A percentile compares a stretch with the other conserved stretches of the same genome.
phyloP scores from a whole-genome alignment of 108 stramenopile genomes.

The Fragilaria radians region DNA sequence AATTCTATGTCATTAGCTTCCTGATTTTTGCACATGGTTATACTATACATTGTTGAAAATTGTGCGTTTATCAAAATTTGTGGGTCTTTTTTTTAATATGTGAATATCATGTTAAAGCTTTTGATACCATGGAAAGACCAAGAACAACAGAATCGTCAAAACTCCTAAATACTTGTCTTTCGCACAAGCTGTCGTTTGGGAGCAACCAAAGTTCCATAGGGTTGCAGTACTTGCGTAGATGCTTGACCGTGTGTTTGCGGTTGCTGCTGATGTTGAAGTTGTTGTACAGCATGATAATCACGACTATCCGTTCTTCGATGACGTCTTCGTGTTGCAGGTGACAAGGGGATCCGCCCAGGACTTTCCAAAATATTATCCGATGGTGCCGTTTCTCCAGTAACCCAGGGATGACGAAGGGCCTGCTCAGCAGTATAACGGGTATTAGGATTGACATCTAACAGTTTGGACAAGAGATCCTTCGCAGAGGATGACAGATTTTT shows the following conservation, averaged over 20 bases:
- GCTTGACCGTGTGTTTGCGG: too few relatives aligned
- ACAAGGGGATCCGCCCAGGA: constrained; percentile 66
- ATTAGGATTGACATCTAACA: constrained; percentile 83
- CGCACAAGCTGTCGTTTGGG: background rate
- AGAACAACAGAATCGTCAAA: too few relatives aligned
- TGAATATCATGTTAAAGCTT: too few relatives aligned
- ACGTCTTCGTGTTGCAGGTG: constrained; percentile 26
- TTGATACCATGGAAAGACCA: too few relatives aligned
- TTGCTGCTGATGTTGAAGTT: background rate
- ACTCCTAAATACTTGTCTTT: constrained; percentile 1
- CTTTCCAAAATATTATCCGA: constrained; percentile 69
- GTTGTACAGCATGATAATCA: background rate
- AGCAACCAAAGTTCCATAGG: background rate
- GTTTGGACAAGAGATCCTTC: constrained; percentile 85
- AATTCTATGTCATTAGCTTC: too few relatives aligned
- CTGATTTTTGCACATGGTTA: too few relatives aligned
- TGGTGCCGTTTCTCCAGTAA: constrained; percentile 68
- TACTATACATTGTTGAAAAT: too few relatives aligned
- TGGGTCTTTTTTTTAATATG: too few relatives aligned
- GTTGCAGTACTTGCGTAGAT: too few relatives aligned
- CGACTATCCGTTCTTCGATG: background rate
- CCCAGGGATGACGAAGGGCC: constrained; percentile 95
- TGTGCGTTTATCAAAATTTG: too few relatives aligned
- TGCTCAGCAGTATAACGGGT: constrained; percentile 90
- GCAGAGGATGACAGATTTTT: constrained; percentile 82